phyloP scores from a whole-genome alignment of 805 yeast genomes.

The Blastobotrys robertii region DNA sequence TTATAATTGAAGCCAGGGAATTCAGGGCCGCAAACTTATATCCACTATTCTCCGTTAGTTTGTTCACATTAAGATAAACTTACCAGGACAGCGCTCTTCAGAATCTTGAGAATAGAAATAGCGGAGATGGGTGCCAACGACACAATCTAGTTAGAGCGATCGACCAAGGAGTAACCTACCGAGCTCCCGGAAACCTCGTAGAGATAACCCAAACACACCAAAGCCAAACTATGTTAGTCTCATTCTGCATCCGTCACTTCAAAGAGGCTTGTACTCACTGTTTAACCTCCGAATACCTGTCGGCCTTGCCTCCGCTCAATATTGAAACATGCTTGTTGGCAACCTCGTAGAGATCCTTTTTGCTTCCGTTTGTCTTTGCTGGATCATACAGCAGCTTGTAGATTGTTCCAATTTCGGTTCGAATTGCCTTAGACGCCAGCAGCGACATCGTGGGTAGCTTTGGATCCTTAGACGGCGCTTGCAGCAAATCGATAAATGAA shows the following conservation, averaged over 20 bases:
- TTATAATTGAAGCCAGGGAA: constrained; percentile 16
- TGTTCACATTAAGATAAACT: constrained; percentile 2
- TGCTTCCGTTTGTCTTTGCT: constrained; percentile 7
- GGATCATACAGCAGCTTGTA: constrained; percentile 4
- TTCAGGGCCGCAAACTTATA: constrained; percentile 17
- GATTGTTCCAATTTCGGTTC: neutral
- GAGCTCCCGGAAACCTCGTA: constrained; percentile 22
- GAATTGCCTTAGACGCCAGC: neutral
- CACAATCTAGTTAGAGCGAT: constrained; percentile 15
- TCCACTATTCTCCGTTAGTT: constrained; percentile 17
- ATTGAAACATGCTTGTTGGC: constrained; percentile 16
- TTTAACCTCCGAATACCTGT: constrained; percentile 21
- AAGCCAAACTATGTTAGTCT: constrained; percentile 13
- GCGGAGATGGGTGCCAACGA: constrained; percentile 26
- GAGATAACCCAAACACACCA: constrained; percentile 19
- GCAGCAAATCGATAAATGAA: too few relatives aligned
- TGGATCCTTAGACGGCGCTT: too few relatives aligned
- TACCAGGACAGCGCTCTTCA: constrained; percentile 18
- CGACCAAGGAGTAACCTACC: constrained; percentile 9
- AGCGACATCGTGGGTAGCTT: too few relatives aligned
- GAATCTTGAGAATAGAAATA: constrained; percentile 19
- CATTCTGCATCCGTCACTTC: too few relatives aligned
- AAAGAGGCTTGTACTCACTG: constrained; percentile 17
- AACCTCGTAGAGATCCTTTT: constrained; percentile 19
- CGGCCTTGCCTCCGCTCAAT: constrained; percentile 19